Evolutionary conservation across 2,329 filamentous ascomycete species (phyloP).

Genomic region (Talaromyces sp.): DNA sequence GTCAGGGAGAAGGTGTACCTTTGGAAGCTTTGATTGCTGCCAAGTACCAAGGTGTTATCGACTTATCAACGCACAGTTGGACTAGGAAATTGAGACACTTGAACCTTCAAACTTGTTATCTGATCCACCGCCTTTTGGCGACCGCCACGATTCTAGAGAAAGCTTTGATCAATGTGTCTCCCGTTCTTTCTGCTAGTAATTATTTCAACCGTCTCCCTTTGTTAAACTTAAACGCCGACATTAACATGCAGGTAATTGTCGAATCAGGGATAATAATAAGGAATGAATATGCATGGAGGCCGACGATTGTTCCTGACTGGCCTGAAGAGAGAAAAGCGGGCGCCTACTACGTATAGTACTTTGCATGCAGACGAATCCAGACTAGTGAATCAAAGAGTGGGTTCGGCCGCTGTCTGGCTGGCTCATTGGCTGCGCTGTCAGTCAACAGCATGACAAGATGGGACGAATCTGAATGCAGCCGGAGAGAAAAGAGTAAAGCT

Average conservation of each 20-base stretch:
- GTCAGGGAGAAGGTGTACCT: background rate
- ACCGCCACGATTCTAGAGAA: background rate
- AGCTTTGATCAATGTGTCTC: background rate
- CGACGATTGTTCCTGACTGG: constrained; percentile 6
- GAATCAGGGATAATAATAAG: background rate
- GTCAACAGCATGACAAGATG: background rate
- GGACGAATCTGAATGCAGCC: background rate
- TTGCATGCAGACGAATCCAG: background rate
- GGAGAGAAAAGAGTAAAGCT: constrained; percentile 9
- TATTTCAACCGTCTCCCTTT: background rate
- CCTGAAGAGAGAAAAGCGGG: constrained; percentile 3
- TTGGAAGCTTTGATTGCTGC: background rate
- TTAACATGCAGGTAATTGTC: constrained; percentile 6
- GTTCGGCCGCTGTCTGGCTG: background rate
- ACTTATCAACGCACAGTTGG: background rate
- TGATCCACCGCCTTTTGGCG: constrained; percentile 6
- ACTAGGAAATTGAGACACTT: background rate
- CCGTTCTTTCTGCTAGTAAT: background rate
- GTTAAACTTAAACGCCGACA: constrained; percentile 1
- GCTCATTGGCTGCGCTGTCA: background rate
- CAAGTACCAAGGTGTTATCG: background rate
- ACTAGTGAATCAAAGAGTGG: background rate
- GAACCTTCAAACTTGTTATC: background rate
- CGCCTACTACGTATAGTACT: background rate
- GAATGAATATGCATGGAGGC: constrained; percentile 3